Percentiles rank a stretch among this genome's conserved stretches.
Evolutionary conservation across 495 filamentous ascomycete species (phyloP).

Genomic region (Trichocladium uniseriatum): DNA sequence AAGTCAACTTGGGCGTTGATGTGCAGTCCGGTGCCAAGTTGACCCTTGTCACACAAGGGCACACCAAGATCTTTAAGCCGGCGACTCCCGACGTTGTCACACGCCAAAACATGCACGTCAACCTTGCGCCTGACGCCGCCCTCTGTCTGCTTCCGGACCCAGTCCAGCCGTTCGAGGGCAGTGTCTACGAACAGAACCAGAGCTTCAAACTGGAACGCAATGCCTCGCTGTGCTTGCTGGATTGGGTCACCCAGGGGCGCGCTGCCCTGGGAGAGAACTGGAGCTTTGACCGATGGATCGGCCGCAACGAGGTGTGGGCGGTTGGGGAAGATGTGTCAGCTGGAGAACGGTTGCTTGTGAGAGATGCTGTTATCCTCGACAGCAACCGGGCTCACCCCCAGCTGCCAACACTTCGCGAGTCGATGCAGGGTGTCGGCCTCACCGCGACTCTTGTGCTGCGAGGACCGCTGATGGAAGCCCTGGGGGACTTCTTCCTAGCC

Average conservation of each 20-base stretch:
- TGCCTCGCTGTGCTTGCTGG: constrained; percentile 65
- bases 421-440: constrained; percentile 58
- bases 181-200: constrained; percentile 74
- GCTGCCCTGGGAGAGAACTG: constrained; percentile 82
- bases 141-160: constrained; percentile 93
- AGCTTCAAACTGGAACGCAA: constrained; percentile 55
- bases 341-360: constrained; percentile 56
- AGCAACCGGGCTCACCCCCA: constrained; percentile 32
- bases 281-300: constrained; percentile 66
- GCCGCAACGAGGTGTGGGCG: constrained; percentile 79
- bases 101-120: constrained; percentile 58
- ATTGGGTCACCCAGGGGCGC: constrained; percentile 90
- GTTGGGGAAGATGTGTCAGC: constrained; percentile 11
- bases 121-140: constrained; percentile 50
- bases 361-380: constrained; percentile 74
- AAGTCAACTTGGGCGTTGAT: constrained; percentile 60
- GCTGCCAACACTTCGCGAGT: constrained; percentile 36
- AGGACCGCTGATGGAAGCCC: constrained; percentile 56
- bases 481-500: constrained; percentile 61
- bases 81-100: constrained; percentile 48
- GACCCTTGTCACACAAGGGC: constrained; percentile 83
- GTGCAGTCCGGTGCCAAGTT: constrained; percentile 58
- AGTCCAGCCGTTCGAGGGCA: constrained; percentile 74
- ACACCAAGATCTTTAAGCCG: constrained; percentile 91
- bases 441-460: constrained; percentile 77